Conservation (phyloP, 352 stramenopile species). For the Poterioochromonas sp. region DNA sequence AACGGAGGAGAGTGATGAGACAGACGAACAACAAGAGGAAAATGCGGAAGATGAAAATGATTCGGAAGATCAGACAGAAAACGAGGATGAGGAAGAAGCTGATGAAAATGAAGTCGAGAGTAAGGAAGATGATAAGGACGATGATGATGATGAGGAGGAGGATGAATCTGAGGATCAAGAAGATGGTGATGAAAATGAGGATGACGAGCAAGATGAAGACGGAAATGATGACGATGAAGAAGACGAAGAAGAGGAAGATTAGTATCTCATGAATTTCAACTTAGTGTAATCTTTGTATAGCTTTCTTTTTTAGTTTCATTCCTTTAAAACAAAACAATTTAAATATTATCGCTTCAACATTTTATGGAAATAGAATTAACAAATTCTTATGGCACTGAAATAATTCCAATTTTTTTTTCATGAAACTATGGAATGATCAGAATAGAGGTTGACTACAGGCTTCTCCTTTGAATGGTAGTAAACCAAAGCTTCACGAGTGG, state of each 20-base stretch:
- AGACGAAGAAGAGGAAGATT: neutral
- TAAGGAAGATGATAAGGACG: neutral
- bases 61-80: neutral
- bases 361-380: too few species aligned
- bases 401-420: too few species aligned
- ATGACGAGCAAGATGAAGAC: neutral
- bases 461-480: too few species aligned
- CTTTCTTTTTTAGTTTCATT: neutral
- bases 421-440: too few species aligned
- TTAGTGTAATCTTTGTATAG: neutral
- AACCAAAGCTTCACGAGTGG: too few species aligned
- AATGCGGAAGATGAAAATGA: neutral
- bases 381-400: too few species aligned
- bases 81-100: constrained; percentile 3
- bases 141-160: neutral
- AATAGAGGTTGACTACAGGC: too few species aligned
- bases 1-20: neutral
- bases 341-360: too few species aligned
- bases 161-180: neutral
- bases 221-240: neutral
- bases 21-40: neutral
- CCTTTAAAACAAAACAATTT: neutral
- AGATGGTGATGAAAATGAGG: neutral
- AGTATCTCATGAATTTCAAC: too few species aligned
- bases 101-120: neutral